These are phyloP conservation scores for Podila verticillata DNA, from an alignment of 192 early-diverging fungal genomes.

Conservation along the genomic window DNA sequence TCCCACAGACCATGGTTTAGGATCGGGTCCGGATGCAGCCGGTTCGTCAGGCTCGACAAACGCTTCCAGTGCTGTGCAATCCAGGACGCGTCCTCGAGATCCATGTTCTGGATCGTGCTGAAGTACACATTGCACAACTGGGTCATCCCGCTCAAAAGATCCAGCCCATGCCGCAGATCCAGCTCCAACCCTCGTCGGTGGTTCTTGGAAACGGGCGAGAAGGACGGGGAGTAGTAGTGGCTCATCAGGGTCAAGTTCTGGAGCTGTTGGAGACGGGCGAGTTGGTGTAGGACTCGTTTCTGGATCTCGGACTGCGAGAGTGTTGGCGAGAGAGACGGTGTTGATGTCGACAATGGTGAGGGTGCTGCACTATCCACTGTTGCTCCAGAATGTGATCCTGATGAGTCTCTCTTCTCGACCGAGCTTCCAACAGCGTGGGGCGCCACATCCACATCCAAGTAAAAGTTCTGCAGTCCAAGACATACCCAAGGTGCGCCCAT, in stretches of 20 bases:
- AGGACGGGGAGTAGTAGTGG: not conserved
- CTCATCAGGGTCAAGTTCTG: not conserved
- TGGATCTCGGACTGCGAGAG: not conserved
- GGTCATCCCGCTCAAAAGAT: not conserved
- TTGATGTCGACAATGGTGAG: not conserved
- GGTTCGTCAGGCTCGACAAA: not conserved
- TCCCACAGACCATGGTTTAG: not conserved
- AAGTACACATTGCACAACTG: not conserved
- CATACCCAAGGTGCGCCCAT: not conserved
- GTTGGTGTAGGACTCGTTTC: not conserved
- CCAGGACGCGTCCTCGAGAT: not conserved
- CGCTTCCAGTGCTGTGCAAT: not conserved
- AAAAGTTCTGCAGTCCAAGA: not conserved
- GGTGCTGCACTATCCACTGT: not conserved
- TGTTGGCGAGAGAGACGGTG: not conserved
- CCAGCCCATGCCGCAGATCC: not conserved
- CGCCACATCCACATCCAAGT: not conserved
- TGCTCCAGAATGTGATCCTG: too few species aligned
- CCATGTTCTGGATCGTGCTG: not conserved
- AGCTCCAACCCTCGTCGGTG: not conserved
- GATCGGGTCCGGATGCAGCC: not conserved
- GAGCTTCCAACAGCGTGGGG: not conserved
- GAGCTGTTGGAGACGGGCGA: not conserved
- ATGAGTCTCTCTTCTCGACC: too few species aligned
- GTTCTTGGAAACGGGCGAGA: not conserved